Base-by-base conservation (phyloP, 2,329 filamentous ascomycete species). In the Colletotrichum coccodes region DNA sequence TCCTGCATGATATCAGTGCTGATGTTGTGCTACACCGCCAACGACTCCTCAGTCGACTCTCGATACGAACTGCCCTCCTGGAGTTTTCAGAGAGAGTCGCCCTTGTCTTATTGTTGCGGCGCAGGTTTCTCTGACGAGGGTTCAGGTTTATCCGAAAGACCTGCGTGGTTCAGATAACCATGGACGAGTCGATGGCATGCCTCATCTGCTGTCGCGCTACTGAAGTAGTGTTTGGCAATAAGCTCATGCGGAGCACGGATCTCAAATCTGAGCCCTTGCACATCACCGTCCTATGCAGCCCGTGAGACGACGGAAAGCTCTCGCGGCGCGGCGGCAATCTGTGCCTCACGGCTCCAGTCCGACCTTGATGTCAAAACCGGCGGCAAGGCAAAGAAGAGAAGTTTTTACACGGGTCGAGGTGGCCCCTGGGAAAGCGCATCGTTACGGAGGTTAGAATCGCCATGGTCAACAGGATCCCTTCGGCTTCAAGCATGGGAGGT, bases 1-100 rank as follows among this genome's bases (percentile, higher is more conserved):
- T 57, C 38, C 6, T 60, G 65, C 65, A 65, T 68, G 60, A 60
- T 68, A 54, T 64, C 60, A 68, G 54, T 54, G 7, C n/a, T 42
- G 59, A 49, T 54, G 52, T 42, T 70, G 68, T 68, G 21, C 59
- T 23, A 70, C 68, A 38, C 44, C 30, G 42, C 53, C 53, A 63
- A 56, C 53, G 42, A 50, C 40, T 32, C 21, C 49, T 68, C 65
- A 49, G 64, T 54, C 58, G 65, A 65, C 53, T 68, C 50, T 70
- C 68, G 68, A 70, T 70, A 70, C 68, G 68, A 70, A 64, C 44
- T 70, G 58, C 68, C 64, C 53, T 64, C 28, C 23, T 34, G 12
- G 54, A n/a, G 6, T 28, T 28, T 36, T 40, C 64, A 53, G 59
- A 36, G 64, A 64, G 46, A 23, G 26, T 53, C 28, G 32, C 52